phyloP scores from a whole-genome alignment of 2,329 filamentous ascomycete genomes.

The Paramyrothecium roridum region DNA sequence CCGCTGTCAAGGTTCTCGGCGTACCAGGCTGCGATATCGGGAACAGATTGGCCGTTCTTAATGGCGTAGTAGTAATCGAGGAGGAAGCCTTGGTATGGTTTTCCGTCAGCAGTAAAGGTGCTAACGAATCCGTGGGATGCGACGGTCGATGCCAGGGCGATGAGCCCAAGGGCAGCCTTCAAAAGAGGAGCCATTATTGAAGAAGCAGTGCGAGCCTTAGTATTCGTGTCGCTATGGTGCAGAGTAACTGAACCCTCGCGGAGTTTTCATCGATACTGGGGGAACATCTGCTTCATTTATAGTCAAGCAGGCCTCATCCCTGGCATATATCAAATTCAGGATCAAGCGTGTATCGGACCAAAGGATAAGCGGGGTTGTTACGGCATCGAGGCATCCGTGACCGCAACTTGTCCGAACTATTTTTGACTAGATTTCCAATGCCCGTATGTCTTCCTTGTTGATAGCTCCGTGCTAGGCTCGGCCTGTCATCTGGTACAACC shows the following conservation, averaged over 20 bases:
- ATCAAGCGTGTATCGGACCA: background rate
- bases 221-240: background rate
- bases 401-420: background rate
- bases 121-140: background rate
- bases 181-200: background rate
- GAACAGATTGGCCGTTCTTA: background rate
- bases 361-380: background rate
- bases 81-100: background rate
- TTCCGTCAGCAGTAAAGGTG: background rate
- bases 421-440: background rate
- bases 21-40: conserved; percentile 26
- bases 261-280: background rate
- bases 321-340: background rate
- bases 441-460: background rate
- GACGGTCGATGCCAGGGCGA: background rate
- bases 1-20: conserved; percentile 43
- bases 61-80: conserved; percentile 1
- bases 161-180: background rate
- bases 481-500: background rate
- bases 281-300: background rate
- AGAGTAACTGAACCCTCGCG: background rate
- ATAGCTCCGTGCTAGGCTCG: background rate
- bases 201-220: too few relatives aligned
- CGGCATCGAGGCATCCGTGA: background rate
- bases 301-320: background rate